phyloP scores from a whole-genome alignment of 2,329 filamentous ascomycete genomes.

The Alternaria brassicae region DNA sequence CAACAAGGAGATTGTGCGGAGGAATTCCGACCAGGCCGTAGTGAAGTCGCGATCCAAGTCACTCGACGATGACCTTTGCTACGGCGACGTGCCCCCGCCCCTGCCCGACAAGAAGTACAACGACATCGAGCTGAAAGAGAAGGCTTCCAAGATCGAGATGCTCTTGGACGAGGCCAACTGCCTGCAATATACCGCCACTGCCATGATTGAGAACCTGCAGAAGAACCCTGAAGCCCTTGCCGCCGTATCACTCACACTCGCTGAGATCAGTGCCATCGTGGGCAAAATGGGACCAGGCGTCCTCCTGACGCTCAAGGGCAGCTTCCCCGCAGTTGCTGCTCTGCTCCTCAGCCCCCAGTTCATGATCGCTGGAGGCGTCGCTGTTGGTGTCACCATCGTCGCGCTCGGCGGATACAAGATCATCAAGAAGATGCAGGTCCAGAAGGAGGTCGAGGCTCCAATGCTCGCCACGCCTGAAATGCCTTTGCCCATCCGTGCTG shows the following conservation, averaged over 20 bases:
- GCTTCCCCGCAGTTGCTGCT: constrained; percentile 84
- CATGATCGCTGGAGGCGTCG: constrained; percentile 87
- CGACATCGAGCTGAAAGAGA: constrained; percentile 67
- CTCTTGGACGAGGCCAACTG: constrained; percentile 89
- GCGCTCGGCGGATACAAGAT: constrained; percentile 98
- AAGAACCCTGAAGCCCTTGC: constrained; percentile 90
- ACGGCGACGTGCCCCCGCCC: constrained; percentile 80
- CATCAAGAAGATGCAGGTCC: constrained; percentile 77
- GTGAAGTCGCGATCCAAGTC: constrained; percentile 47
- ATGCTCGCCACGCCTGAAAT: constrained; percentile 1
- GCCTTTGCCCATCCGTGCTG: constrained; percentile 22
- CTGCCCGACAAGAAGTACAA: constrained; percentile 59
- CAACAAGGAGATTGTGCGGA: constrained; percentile 51
- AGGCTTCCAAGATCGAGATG: constrained; percentile 77
- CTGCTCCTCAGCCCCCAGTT: constrained; percentile 92
- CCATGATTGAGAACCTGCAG: constrained; percentile 81
- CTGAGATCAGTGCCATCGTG: constrained; percentile 84
- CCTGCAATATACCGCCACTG: constrained; percentile 80
- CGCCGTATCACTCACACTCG: constrained; percentile 89
- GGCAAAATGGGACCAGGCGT: constrained; percentile 85
- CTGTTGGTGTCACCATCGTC: constrained; percentile 91
- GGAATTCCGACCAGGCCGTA: constrained; percentile 52
- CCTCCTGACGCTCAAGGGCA: constrained; percentile 75
- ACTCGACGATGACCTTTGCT: constrained; percentile 89
- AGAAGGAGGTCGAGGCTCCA: constrained; percentile 46